Conservation (phyloP, 768 basidiomycete species). For the Vararia minispora region DNA sequence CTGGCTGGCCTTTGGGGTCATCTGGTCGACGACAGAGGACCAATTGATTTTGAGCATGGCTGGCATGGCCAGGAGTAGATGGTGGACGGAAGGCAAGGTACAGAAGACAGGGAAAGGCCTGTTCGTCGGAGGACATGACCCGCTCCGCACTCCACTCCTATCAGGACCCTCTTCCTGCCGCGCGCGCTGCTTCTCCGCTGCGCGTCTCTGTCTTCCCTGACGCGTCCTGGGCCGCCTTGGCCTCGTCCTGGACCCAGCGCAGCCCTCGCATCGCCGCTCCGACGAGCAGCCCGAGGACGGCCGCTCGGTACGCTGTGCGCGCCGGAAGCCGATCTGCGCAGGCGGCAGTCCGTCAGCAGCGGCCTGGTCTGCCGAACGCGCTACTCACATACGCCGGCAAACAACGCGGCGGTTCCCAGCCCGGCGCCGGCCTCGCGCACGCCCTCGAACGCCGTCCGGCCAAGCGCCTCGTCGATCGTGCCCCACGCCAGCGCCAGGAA, state of each 20-base stretch:
- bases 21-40: constrained; percentile 28
- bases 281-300: constrained; percentile 44
- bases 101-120: constrained; percentile 19
- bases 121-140: too few relatives aligned
- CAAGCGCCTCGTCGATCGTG: constrained; percentile 33
- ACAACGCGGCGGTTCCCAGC: constrained; percentile 47
- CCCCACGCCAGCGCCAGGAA: constrained; percentile 37
- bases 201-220: too few relatives aligned
- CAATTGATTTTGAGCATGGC: constrained; percentile 68
- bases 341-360: constrained; percentile 3
- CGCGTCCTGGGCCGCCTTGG: too few relatives aligned
- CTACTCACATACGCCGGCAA: constrained; percentile 43
- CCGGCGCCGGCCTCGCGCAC: constrained; percentile 54
- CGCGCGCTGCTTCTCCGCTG: too few relatives aligned
- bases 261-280: constrained; percentile 41
- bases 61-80: background rate
- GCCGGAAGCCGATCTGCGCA: constrained; percentile 12
- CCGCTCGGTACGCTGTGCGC: constrained; percentile 8
- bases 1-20: constrained; percentile 46
- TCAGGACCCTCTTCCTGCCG: too few relatives aligned
- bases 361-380: constrained; percentile 5
- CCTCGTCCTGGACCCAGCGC: constrained; percentile 21
- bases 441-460: constrained; percentile 25
- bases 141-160: too few relatives aligned
- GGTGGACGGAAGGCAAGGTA: background rate